phyloP scores from a whole-genome alignment of 2,329 filamentous ascomycete species.

The Colletotrichum sp. region DNA sequence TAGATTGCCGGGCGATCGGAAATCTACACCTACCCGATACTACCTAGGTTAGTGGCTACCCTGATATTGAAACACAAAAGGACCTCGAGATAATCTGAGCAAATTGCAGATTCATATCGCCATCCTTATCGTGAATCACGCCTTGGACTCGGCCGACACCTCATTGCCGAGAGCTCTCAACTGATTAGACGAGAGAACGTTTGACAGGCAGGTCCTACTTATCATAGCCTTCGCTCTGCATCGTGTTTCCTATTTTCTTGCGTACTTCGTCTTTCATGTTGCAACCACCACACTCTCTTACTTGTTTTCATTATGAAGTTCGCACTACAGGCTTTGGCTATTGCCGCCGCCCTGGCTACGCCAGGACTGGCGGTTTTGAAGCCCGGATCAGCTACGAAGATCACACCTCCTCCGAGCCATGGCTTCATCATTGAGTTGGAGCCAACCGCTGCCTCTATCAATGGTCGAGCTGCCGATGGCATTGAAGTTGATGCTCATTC shows the following conservation, averaged over 20 bases:
- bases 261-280: background rate
- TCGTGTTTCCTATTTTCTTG: background rate
- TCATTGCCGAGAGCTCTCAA: background rate
- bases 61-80: background rate
- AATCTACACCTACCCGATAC: slow-evolving; percentile 1
- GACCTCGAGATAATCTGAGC: background rate
- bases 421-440: slow-evolving; percentile 14
- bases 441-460: background rate
- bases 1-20: slow-evolving; percentile 4
- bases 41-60: slow-evolving; percentile 4
- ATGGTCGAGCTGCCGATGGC: background rate
- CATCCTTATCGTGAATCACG: slow-evolving; percentile 6
- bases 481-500: background rate
- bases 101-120: background rate
- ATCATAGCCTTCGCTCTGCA: background rate
- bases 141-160: background rate
- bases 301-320: background rate
- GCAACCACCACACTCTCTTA: background rate
- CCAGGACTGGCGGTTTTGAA: background rate
- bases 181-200: background rate
- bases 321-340: background rate
- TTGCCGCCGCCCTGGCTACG: background rate
- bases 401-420: background rate
- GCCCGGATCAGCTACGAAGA: background rate
- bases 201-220: background rate